Conservation (phyloP, 176 grass and related monocot species). For the Oropetium thomaeum region DNA sequence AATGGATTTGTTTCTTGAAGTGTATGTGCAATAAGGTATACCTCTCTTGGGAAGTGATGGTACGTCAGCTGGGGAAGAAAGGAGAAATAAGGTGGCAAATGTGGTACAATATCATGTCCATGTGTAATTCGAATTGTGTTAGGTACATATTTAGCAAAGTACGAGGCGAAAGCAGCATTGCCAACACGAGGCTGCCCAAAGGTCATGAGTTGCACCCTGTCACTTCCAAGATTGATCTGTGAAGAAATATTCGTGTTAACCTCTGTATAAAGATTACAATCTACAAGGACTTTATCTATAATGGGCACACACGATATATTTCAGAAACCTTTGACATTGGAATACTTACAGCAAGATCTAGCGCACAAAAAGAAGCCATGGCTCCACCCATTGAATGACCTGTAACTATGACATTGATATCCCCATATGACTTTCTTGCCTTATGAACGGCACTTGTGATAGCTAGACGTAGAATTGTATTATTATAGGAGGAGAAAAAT, state of each 20-base stretch:
- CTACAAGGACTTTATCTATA: not conserved
- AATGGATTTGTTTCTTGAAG: not conserved
- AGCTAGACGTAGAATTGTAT: constrained; percentile 41
- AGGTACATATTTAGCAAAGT: constrained; percentile 53
- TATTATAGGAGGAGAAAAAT: constrained; percentile 48
- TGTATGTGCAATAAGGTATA: not conserved
- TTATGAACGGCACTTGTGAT: constrained; percentile 39
- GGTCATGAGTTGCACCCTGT: constrained; percentile 53
- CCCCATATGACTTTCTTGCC: constrained; percentile 24
- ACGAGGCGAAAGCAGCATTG: constrained; percentile 57
- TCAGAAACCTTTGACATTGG: not conserved
- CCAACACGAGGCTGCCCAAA: constrained; percentile 76
- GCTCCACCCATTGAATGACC: constrained; percentile 55
- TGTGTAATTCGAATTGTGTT: constrained; percentile 60
- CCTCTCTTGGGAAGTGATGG: constrained; percentile 71
- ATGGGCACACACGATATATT: not conserved
- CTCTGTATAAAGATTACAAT: not conserved
- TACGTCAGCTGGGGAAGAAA: constrained; percentile 53
- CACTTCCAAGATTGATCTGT: constrained; percentile 22
- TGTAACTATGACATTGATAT: constrained; percentile 40
- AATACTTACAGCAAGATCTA: constrained; percentile 38
- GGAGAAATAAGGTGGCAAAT: constrained; percentile 72
- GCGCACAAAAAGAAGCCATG: constrained; percentile 46
- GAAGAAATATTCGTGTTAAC: not conserved
- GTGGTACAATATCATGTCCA: constrained; percentile 61